These are phyloP conservation scores for Boletus rubropictus DNA, from an alignment of 768 basidiomycete species.

Conservation along the genomic window DNA sequence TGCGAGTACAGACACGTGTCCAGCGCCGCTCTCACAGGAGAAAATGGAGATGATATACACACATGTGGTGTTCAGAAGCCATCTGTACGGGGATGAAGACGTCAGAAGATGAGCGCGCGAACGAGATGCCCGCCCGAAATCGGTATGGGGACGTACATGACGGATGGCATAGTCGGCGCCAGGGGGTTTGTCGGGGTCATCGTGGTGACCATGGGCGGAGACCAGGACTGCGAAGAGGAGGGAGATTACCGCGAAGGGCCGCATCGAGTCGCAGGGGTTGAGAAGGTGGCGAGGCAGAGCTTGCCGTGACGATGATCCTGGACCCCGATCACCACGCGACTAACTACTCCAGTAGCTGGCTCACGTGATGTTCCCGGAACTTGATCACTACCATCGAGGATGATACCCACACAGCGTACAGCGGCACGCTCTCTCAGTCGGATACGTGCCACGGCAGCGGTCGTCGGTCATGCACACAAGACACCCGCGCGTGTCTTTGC, in stretches of 20 bases:
- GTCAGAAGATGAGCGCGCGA: conserved; percentile 9
- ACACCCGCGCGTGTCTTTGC: conserved; percentile 2
- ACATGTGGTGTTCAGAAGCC: conserved; percentile 88
- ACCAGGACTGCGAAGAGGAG: conserved; percentile 31
- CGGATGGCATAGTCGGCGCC: conserved; percentile 66
- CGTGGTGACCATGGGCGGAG: conserved; percentile 60
- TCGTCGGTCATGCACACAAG: conserved; percentile 4
- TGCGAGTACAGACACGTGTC: conserved; percentile 26
- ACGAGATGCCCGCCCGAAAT: conserved; percentile 3
- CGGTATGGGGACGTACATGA: conserved; percentile 61
- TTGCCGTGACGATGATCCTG: not conserved
- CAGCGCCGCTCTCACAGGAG: not conserved
- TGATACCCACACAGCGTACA: conserved; percentile 31
- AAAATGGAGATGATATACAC: conserved; percentile 17
- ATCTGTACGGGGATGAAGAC: conserved; percentile 47
- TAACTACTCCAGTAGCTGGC: too few relatives aligned
- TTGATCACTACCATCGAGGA: conserved; percentile 1
- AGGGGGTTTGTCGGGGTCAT: conserved; percentile 42
- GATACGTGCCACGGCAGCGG: conserved; percentile 13
- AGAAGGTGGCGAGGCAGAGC: not conserved
- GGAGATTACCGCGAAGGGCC: conserved; percentile 40
- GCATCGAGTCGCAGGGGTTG: conserved; percentile 36
- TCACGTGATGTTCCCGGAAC: not conserved
- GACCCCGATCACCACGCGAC: conserved; percentile 24
- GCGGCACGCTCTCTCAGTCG: conserved; percentile 22